A percentile compares a stretch with the other conserved stretches of the same genome.
These are phyloP conservation scores for Plasmodium relictum DNA, from an alignment of 169 alveolate genomes.

Conservation along the genomic window DNA sequence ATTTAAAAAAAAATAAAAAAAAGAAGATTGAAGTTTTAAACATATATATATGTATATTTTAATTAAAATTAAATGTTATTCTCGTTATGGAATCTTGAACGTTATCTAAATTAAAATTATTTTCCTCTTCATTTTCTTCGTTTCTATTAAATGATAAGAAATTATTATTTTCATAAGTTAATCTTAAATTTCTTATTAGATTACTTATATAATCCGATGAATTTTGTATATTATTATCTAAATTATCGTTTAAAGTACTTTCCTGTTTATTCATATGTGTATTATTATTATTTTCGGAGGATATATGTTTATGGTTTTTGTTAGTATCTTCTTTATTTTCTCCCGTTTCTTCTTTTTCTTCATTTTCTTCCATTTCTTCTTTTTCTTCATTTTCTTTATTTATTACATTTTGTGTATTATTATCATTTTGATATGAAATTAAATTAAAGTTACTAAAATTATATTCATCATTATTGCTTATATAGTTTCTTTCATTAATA, in stretches of 20 bases:
- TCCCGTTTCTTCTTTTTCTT: not conserved
- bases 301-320: not conserved
- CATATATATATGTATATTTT: not conserved
- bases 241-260: not conserved
- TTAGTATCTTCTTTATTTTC: not conserved
- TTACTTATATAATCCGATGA: conserved; percentile 60
- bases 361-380: not conserved
- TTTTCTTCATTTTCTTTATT: not conserved
- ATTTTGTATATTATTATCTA: conserved; percentile 18
- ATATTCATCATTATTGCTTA: not conserved
- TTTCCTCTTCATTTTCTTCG: conserved; percentile 21
- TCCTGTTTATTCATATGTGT: conserved; percentile 10
- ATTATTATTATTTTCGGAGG: not conserved
- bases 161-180: conserved; percentile 36
- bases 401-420: not conserved
- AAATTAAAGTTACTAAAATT: not conserved
- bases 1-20: not conserved
- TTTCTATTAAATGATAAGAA: conserved; percentile 49
- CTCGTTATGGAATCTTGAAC: conserved; percentile 61
- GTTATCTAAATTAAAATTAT: conserved; percentile 22
- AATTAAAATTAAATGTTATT: conserved; percentile 68
- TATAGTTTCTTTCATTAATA: not conserved
- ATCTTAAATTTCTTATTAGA: conserved; percentile 40
- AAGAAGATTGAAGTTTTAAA: not conserved
- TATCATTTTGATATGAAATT: not conserved